Percentiles rank a stretch among this genome's conserved stretches.
Conservation (phyloP, 768 basidiomycete genomes). For the Termitomyces sp. region DNA sequence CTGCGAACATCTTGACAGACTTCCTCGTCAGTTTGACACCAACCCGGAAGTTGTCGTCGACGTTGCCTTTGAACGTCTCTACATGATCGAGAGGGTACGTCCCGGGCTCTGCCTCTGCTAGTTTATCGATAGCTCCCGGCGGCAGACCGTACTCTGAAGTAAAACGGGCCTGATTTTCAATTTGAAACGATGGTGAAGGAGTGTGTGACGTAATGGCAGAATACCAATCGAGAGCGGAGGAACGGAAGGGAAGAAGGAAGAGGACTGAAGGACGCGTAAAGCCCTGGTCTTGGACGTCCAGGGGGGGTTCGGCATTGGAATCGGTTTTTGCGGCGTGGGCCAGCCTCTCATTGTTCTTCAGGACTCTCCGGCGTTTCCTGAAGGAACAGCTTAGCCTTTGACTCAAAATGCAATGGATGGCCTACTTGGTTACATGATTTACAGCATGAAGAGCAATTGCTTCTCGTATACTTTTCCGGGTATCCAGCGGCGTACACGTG, state of each 20-base stretch:
- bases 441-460: slow-evolving; percentile 73
- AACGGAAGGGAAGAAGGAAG: slow-evolving; percentile 90
- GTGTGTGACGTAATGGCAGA: slow-evolving; percentile 74
- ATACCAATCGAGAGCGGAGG: slow-evolving; percentile 80
- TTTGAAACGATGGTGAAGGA: slow-evolving; percentile 66
- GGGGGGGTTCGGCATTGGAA: slow-evolving; percentile 48
- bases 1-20: slow-evolving; percentile 85
- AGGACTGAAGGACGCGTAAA: slow-evolving; percentile 96
- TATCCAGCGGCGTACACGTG: slow-evolving; percentile 58
- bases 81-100: slow-evolving; percentile 86
- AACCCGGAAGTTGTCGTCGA: slow-evolving; percentile 91
- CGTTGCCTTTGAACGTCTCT: slow-evolving; percentile 93
- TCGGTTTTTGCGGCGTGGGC: slow-evolving; percentile 59
- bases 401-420: background rate
- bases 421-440: slow-evolving; percentile 87
- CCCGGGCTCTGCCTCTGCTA: slow-evolving; percentile 65
- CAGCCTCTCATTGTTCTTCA: slow-evolving; percentile 95
- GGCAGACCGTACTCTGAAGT: slow-evolving; percentile 80
- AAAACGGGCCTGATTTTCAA: slow-evolving; percentile 87
- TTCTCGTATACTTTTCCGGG: slow-evolving; percentile 60
- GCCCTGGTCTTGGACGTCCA: slow-evolving; percentile 91
- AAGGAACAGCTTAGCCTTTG: background rate
- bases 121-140: slow-evolving; percentile 72
- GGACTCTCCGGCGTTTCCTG: slow-evolving; percentile 85
- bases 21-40: slow-evolving; percentile 92